These are phyloP conservation scores for Cucurbita maxima DNA, from an alignment of 306 rosid species.

Conservation along the genomic window DNA sequence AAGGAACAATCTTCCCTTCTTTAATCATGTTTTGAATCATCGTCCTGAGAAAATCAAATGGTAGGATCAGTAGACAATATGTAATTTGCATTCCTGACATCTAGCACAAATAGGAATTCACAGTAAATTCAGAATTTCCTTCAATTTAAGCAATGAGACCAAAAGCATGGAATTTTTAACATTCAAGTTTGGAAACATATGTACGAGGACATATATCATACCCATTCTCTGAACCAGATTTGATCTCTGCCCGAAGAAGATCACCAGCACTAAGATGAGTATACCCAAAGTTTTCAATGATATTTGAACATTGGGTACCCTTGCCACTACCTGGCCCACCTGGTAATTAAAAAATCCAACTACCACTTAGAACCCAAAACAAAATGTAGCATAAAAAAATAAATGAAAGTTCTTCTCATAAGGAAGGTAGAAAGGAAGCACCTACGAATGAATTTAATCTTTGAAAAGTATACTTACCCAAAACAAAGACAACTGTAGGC, in stretches of 20 bases:
- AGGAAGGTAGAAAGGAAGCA: background rate
- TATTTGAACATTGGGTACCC: slow-evolving; percentile 88
- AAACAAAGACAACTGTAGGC: slow-evolving; percentile 80
- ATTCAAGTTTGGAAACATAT: background rate
- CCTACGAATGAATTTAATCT: background rate
- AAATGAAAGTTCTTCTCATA: background rate
- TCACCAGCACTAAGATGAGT: slow-evolving; percentile 99
- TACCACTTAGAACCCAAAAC: slow-evolving; percentile 6
- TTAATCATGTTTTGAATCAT: slow-evolving; percentile 92
- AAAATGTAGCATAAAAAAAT: background rate
- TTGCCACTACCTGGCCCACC: slow-evolving; percentile 99
- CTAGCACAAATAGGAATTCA: background rate
- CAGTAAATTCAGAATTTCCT: background rate
- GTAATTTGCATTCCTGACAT: background rate
- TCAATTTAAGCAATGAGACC: background rate
- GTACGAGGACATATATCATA: slow-evolving; percentile 15
- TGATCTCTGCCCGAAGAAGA: slow-evolving; percentile 90
- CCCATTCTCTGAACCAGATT: slow-evolving; percentile 98
- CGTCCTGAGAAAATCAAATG: slow-evolving; percentile 38
- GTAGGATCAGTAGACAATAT: background rate
- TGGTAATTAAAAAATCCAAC: slow-evolving; percentile 20
- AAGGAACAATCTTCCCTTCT: slow-evolving; percentile 94
- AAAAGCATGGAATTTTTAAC: background rate
- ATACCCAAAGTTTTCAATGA: slow-evolving; percentile 58
- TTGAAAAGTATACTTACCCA: slow-evolving; percentile 42